Conservation (phyloP, 2,329 filamentous ascomycete genomes). For the Aspergillus sp. region DNA sequence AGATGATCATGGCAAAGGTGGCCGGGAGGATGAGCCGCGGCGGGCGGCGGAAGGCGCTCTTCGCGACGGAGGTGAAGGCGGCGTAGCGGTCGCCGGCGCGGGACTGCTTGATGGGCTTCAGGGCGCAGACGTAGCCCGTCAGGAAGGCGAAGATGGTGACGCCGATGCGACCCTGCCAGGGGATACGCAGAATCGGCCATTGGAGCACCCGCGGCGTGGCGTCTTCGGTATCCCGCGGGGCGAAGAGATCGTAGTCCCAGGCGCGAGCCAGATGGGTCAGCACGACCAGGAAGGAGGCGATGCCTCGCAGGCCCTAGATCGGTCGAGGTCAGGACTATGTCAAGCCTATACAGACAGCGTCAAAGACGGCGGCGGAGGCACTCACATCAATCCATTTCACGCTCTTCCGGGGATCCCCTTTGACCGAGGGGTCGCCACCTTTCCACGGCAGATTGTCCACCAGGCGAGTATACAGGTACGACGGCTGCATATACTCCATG, state of each 20-base stretch:
- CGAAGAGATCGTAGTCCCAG: conserved; percentile 54
- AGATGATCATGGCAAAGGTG: conserved; percentile 51
- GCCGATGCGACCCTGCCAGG: conserved; percentile 54
- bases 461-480: conserved; percentile 18
- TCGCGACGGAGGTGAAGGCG: conserved; percentile 50
- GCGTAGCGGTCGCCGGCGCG: conserved; percentile 46
- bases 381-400: conserved; percentile 63
- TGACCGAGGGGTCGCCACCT: conserved; percentile 21
- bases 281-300: conserved; percentile 55
- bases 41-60: conserved; percentile 54
- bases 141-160: conserved; percentile 58
- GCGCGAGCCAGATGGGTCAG: conserved; percentile 53
- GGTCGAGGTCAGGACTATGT: not conserved
- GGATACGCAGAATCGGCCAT: conserved; percentile 54
- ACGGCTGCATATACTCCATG: conserved; percentile 14
- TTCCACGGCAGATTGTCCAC: conserved; percentile 23
- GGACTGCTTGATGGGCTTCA: conserved; percentile 54
- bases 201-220: conserved; percentile 48
- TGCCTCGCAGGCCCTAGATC: conserved; percentile 50
- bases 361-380: conserved; percentile 14
- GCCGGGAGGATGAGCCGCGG: conserved; percentile 54
- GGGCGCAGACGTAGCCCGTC: conserved; percentile 56
- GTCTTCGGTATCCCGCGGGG: conserved; percentile 45
- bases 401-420: conserved; percentile 35
- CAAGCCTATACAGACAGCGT: not conserved